Conservation (phyloP, 495 filamentous ascomycete genomes). For the Trichocladium antarcticum region DNA sequence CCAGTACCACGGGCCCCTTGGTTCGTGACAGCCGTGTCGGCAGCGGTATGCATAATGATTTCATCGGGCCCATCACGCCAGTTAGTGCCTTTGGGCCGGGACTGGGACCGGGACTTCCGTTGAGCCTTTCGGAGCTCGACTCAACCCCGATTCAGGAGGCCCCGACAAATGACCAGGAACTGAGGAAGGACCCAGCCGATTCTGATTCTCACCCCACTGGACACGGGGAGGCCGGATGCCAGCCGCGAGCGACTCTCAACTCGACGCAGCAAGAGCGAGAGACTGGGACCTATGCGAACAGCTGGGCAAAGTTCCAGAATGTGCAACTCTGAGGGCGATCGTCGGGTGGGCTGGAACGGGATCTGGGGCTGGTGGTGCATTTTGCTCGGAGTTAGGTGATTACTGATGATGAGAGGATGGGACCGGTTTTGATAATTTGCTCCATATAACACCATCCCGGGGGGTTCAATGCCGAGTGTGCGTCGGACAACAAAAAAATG, state of each 20-base stretch:
- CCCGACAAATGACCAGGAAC: background rate
- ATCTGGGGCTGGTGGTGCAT: background rate
- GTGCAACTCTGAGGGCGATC: constrained; percentile 5
- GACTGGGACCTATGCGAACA: constrained; percentile 16
- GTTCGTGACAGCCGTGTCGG: background rate
- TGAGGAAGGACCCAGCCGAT: background rate
- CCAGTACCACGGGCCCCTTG: background rate
- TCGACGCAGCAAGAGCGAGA: constrained; percentile 10
- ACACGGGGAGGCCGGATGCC: background rate
- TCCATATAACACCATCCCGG: background rate
- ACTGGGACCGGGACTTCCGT: background rate
- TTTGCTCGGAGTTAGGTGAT: background rate
- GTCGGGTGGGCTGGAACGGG: background rate
- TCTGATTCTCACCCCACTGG: background rate
- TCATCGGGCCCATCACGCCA: constrained; percentile 3
- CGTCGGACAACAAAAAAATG: background rate
- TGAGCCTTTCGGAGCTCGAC: constrained; percentile 14
- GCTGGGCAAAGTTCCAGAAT: constrained; percentile 16
- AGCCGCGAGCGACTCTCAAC: constrained; percentile 13
- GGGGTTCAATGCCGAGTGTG: background rate
- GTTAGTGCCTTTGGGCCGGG: background rate
- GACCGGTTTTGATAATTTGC: background rate
- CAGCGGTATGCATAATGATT: background rate
- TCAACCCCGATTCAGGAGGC: constrained; percentile 3
- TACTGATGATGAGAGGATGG: background rate